Percentiles rank a stretch among this genome's conserved stretches.
These are phyloP conservation scores for Pichia sp. DNA, from an alignment of 1,139 yeast species.

Conservation along the genomic window DNA sequence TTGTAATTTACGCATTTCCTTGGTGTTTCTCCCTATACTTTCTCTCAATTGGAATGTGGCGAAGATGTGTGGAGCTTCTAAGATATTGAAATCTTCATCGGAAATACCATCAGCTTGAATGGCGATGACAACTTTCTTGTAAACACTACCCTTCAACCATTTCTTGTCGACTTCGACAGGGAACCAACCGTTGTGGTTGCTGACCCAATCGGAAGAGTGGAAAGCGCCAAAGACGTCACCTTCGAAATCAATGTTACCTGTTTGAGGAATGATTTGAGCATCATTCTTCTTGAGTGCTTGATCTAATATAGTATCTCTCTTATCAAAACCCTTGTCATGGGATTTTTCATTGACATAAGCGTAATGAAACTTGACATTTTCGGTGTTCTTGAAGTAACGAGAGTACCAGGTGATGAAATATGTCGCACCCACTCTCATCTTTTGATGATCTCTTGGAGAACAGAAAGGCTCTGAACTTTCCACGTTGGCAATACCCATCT, in stretches of 20 bases:
- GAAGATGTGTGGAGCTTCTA: conserved; percentile 48
- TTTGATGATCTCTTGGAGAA: conserved; percentile 63
- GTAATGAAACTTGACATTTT: conserved; percentile 65
- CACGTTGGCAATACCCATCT: conserved; percentile 62
- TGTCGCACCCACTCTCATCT: conserved; percentile 55
- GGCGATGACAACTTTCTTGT: conserved; percentile 52
- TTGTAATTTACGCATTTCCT: conserved; percentile 48
- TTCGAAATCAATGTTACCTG: conserved; percentile 28
- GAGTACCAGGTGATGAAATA: conserved; percentile 85
- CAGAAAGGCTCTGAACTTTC: conserved; percentile 72
- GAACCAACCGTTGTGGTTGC: conserved; percentile 60
- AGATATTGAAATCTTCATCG: conserved; percentile 64
- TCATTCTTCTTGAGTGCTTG: conserved; percentile 22
- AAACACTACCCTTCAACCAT: conserved; percentile 57
- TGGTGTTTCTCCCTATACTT: conserved; percentile 57
- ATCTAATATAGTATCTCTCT: conserved; percentile 20
- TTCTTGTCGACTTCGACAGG: conserved; percentile 58
- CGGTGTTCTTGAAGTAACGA: conserved; percentile 50
- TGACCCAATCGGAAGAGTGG: conserved; percentile 68
- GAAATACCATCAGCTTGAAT: conserved; percentile 67
- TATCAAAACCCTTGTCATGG: conserved; percentile 54
- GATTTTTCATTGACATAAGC: conserved; percentile 59
- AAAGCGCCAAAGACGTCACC: conserved; percentile 46
- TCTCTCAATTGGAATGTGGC: conserved; percentile 57
- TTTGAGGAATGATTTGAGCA: conserved; percentile 34